phyloP scores from a whole-genome alignment of 768 basidiomycete genomes.

The Leccinum rimulosum region DNA sequence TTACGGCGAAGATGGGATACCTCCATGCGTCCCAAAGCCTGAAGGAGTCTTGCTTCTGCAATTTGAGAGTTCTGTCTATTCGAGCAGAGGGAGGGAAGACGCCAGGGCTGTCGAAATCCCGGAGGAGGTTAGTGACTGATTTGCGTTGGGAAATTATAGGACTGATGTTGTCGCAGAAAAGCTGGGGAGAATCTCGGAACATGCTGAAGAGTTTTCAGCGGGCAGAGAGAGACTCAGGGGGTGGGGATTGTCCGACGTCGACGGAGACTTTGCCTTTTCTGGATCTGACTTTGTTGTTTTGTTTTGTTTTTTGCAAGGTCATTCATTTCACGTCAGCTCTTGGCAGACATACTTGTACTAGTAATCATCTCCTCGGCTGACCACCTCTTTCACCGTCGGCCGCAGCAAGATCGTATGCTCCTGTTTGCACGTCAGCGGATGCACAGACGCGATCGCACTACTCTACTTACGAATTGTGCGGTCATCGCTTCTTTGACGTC shows the following conservation, averaged over 20 bases:
- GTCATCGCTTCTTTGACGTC: slow-evolving; percentile 89
- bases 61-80: slow-evolving; percentile 65
- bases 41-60: slow-evolving; percentile 51
- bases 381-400: slow-evolving; percentile 81
- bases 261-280: slow-evolving; percentile 16
- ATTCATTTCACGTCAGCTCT: slow-evolving; percentile 4
- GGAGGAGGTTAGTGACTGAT: slow-evolving; percentile 30
- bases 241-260: slow-evolving; percentile 1
- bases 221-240: neutral
- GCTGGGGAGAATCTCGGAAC: slow-evolving; percentile 24
- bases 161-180: slow-evolving; percentile 14
- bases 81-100: slow-evolving; percentile 72
- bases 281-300: slow-evolving; percentile 18
- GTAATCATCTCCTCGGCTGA: slow-evolving; percentile 84
- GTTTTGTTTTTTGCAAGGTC: neutral
- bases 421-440: slow-evolving; percentile 36
- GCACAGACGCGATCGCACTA: neutral
- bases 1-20: slow-evolving; percentile 60
- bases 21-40: slow-evolving; percentile 72
- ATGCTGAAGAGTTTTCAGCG: slow-evolving; percentile 13
- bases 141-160: slow-evolving; percentile 14
- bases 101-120: slow-evolving; percentile 65
- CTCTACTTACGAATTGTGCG: slow-evolving; percentile 74
- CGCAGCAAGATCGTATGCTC: slow-evolving; percentile 85
- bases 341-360: slow-evolving; percentile 30